A percentile compares a stretch with the other conserved stretches of the same genome.
Evolutionary conservation across 2,329 filamentous ascomycete genomes (phyloP).

Genomic region (Ophiostoma triangulosporum): DNA sequence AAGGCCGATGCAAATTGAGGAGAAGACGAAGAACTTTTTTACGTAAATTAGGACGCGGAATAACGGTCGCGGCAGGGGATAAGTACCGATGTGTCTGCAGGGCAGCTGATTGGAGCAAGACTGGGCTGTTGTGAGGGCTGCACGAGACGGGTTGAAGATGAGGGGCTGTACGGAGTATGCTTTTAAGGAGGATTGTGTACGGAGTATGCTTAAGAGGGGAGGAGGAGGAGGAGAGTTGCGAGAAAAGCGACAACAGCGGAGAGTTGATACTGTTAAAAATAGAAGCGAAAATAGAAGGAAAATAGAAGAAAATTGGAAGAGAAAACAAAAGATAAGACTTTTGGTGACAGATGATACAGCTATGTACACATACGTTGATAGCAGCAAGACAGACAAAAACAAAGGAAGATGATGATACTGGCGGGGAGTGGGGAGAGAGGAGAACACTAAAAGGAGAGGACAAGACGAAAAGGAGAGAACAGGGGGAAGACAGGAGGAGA

Average conservation of each 20-base stretch:
- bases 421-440: constrained; percentile 9
- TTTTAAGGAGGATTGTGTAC: no score
- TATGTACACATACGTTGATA: not conserved
- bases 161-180: not conserved
- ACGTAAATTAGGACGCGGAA: not conserved
- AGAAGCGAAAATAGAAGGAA: not conserved
- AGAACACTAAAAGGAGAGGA: constrained; percentile 2
- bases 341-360: no score
- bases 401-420: constrained; percentile 11
- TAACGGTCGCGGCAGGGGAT: not conserved
- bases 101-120: not conserved
- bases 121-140: not conserved
- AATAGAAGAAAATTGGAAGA: constrained; percentile 3
- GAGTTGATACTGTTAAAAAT: not conserved
- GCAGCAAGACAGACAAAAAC: constrained; percentile 5
- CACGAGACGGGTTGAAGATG: not conserved
- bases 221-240: not conserved
- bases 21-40: not conserved
- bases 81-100: not conserved
- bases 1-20: not conserved
- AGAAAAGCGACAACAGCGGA: not conserved
- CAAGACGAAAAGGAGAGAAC: not conserved
- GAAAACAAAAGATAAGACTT: no score
- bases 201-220: not conserved
- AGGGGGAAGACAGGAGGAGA: not conserved